Conservation (phyloP, 2,329 filamentous ascomycete species). For the Thelonectria discophora region DNA sequence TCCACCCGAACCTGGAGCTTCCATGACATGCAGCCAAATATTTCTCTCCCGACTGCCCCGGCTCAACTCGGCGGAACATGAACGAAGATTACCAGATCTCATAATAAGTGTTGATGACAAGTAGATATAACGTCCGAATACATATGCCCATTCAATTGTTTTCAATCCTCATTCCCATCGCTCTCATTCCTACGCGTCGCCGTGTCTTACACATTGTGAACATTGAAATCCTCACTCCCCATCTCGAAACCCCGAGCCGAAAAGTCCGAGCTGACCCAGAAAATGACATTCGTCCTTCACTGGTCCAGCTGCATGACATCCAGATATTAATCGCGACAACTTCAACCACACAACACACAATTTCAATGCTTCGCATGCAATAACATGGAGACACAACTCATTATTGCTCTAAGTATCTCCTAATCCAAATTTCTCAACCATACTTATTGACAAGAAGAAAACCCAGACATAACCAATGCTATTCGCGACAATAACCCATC, state of each 20-base stretch:
- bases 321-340: too few species aligned
- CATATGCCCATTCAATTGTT: background rate
- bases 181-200: background rate
- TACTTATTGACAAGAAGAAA: slow-evolving; percentile 7
- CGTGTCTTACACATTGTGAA: background rate
- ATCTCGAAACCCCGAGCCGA: slow-evolving; percentile 38
- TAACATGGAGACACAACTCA: background rate
- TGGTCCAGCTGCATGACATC: background rate
- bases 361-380: background rate
- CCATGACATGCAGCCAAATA: background rate
- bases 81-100: too few species aligned
- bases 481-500: background rate
- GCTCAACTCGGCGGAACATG: background rate
- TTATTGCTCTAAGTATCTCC: background rate
- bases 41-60: slow-evolving; percentile 20
- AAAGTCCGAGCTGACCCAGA: slow-evolving; percentile 32
- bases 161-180: background rate
- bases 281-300: background rate
- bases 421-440: background rate
- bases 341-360: too few species aligned
- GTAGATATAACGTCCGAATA: too few species aligned
- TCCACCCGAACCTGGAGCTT: slow-evolving; percentile 13
- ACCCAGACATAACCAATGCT: background rate
- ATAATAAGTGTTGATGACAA: too few species aligned
- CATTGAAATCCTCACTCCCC: background rate